Conservation (phyloP, 345 rosid species). For the Excoecaria cochinchinensis region DNA sequence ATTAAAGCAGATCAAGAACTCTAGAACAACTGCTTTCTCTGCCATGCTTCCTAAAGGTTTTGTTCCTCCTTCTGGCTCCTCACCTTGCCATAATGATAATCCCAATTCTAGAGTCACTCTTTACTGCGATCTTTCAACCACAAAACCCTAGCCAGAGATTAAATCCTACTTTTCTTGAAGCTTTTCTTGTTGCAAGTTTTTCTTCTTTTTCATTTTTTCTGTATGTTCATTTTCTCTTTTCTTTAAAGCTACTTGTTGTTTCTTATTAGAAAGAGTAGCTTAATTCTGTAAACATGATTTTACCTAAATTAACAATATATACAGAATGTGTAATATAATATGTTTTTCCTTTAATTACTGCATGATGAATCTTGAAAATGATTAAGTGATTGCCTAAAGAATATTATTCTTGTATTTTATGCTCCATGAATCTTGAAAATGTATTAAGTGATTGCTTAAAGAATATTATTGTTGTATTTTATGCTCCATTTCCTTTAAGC, state of each 20-base stretch:
- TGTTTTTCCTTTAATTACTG: too few relatives aligned
- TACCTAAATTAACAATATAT: not conserved
- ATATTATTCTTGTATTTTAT: too few relatives aligned
- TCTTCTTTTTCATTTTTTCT: not conserved
- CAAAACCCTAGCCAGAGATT: constrained; percentile 31
- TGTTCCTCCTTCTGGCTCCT: constrained; percentile 63
- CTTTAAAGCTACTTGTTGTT: too few relatives aligned
- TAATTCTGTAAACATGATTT: constrained; percentile 3
- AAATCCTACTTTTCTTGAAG: not conserved
- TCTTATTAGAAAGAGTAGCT: too few relatives aligned
- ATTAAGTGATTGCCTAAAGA: too few relatives aligned
- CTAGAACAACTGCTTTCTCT: constrained; percentile 30
- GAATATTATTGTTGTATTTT: too few relatives aligned
- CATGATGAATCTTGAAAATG: too few relatives aligned
- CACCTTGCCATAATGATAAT: constrained; percentile 52
- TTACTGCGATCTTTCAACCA: constrained; percentile 43
- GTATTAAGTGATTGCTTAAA: too few relatives aligned
- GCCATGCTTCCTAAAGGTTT: constrained; percentile 64
- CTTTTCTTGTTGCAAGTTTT: not conserved
- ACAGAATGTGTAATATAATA: too few relatives aligned
- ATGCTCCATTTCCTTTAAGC: too few relatives aligned
- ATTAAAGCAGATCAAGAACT: constrained; percentile 21
- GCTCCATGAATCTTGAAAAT: too few relatives aligned
- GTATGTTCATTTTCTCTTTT: not conserved
- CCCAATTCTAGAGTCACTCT: constrained; percentile 31